phyloP scores from a whole-genome alignment of 306 rosid genomes.

The Dalbergia cochinchinensis region DNA sequence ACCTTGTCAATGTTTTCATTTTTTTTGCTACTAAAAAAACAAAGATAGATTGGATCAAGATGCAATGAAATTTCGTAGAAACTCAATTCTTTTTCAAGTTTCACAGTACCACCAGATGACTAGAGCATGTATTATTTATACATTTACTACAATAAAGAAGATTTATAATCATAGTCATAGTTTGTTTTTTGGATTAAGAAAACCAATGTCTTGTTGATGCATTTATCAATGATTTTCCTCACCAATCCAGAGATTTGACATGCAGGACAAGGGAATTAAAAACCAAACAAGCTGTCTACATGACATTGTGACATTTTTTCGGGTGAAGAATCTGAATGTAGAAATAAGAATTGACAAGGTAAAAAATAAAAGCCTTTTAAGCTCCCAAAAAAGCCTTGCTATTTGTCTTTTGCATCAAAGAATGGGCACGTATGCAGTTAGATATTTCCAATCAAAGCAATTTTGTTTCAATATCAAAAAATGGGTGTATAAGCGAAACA shows the following conservation, averaged over 20 bases:
- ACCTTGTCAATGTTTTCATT: constrained; percentile 7
- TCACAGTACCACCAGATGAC: not conserved
- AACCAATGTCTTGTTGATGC: not conserved
- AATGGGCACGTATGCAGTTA: no score
- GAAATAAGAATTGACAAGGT: no score
- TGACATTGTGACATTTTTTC: not conserved
- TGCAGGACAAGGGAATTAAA: not conserved
- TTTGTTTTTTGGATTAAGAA: not conserved
- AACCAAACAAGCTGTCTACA: not conserved
- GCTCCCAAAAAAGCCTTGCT: no score
- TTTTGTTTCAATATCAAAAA: no score
- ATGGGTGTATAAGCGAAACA: no score
- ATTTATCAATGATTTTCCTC: not conserved
- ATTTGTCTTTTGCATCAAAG: no score
- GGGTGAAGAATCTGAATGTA: no score
- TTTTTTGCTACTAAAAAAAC: no score
- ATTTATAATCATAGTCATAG: not conserved
- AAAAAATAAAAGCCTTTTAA: no score
- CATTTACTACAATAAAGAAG: not conserved
- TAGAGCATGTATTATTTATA: not conserved
- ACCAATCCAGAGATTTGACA: not conserved
- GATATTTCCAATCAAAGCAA: no score
- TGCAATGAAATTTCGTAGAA: constrained; percentile 22
- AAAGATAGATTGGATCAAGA: not conserved
- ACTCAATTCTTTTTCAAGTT: constrained; percentile 15